A percentile compares a stretch with the other conserved stretches of the same genome.
Evolutionary conservation across 495 filamentous ascomycete genomes (phyloP).

Genomic region (Aspergillus mulundensis): DNA sequence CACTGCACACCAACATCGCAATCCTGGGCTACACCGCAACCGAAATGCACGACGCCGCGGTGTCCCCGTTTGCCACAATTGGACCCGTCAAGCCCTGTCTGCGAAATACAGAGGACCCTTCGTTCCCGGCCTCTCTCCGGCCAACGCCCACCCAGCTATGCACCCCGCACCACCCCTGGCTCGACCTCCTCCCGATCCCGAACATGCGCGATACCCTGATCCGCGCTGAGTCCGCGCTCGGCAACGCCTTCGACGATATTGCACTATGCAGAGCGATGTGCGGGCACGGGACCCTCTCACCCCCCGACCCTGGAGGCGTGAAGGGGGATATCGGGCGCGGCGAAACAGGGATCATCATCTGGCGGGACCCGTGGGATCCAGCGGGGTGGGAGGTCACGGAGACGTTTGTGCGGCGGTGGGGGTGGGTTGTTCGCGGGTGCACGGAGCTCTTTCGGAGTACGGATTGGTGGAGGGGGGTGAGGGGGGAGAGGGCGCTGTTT

Average conservation of each 20-base stretch:
- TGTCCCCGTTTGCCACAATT: background rate
- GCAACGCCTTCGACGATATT: background rate
- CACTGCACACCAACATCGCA: background rate
- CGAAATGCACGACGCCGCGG: slow-evolving; percentile 4
- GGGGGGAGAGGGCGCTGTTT: too few relatives aligned
- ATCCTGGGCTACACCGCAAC: background rate
- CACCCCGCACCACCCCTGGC: slow-evolving; percentile 5
- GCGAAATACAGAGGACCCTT: too few relatives aligned
- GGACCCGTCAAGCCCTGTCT: background rate
- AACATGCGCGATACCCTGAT: slow-evolving; percentile 10
- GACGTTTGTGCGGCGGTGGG: too few relatives aligned
- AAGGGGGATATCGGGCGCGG: too few relatives aligned
- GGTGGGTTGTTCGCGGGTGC: too few relatives aligned
- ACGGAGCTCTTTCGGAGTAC: too few relatives aligned
- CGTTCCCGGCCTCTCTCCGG: background rate
- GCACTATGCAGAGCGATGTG: slow-evolving; percentile 2
- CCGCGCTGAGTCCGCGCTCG: background rate
- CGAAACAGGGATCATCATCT: too few relatives aligned
- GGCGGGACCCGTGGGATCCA: too few relatives aligned
- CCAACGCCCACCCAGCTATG: background rate
- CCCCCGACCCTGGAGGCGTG: too few relatives aligned
- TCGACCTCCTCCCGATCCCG: slow-evolving; percentile 3
- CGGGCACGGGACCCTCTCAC: background rate
- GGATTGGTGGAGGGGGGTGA: too few relatives aligned
- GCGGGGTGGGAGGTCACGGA: too few relatives aligned